phyloP scores from a whole-genome alignment of 495 filamentous ascomycete genomes.

The Daldinia childiae region DNA sequence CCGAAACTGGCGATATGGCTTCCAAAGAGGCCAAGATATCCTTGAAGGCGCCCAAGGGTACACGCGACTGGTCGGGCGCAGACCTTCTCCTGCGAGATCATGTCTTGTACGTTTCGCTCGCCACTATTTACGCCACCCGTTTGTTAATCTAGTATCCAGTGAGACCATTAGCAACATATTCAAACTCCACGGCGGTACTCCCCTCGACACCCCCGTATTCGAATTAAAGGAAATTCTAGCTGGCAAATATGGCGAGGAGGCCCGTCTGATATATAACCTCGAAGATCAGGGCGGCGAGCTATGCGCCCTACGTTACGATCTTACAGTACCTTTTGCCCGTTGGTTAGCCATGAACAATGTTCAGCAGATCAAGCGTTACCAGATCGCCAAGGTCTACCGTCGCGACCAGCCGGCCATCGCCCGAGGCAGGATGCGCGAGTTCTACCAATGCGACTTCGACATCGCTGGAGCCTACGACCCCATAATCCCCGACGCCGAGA shows the following conservation, averaged over 20 bases:
- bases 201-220: slow-evolving; percentile 59
- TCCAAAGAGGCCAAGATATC: slow-evolving; percentile 35
- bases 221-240: slow-evolving; percentile 72
- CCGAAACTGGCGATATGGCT: slow-evolving; percentile 25
- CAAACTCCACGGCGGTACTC: slow-evolving; percentile 54
- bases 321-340: slow-evolving; percentile 90
- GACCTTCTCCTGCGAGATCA: slow-evolving; percentile 36
- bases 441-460: slow-evolving; percentile 89
- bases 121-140: background rate
- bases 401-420: slow-evolving; percentile 71
- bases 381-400: slow-evolving; percentile 84
- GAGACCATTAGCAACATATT: slow-evolving; percentile 46
- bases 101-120: slow-evolving; percentile 31
- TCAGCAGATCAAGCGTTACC: slow-evolving; percentile 85
- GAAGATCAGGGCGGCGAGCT: slow-evolving; percentile 90
- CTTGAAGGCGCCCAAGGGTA: slow-evolving; percentile 35
- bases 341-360: slow-evolving; percentile 89
- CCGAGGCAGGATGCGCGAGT: slow-evolving; percentile 83
- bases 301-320: slow-evolving; percentile 82
- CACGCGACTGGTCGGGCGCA: slow-evolving; percentile 36
- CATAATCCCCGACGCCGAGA: slow-evolving; percentile 84
- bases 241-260: slow-evolving; percentile 88
- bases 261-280: slow-evolving; percentile 87
- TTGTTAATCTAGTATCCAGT: slow-evolving; percentile 28
- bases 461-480: slow-evolving; percentile 79